Conservation (phyloP, 495 filamentous ascomycete genomes). For the Cryomyces antarcticus region DNA sequence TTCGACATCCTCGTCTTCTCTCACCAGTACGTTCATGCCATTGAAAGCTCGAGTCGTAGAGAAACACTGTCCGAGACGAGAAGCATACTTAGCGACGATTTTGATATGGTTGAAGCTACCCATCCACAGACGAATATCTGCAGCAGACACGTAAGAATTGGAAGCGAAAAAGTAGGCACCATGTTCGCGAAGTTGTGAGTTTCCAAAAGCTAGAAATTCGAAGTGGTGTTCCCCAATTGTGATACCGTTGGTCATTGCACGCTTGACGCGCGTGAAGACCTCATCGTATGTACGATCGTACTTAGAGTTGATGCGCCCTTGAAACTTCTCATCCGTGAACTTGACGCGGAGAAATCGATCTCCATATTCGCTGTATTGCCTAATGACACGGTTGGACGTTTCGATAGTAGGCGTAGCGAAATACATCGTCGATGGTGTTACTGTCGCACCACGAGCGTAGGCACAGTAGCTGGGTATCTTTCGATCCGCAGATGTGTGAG, state of each 20-base stretch:
- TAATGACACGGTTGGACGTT: slow-evolving; percentile 69
- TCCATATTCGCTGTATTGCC: slow-evolving; percentile 41
- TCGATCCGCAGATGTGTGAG: slow-evolving; percentile 25
- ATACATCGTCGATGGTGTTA: slow-evolving; percentile 71
- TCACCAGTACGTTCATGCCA: slow-evolving; percentile 24
- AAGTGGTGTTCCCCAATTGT: slow-evolving; percentile 60
- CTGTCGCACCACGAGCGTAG: slow-evolving; percentile 48
- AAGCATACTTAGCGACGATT: slow-evolving; percentile 65
- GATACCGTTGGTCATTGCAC: slow-evolving; percentile 59
- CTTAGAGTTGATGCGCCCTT: slow-evolving; percentile 36
- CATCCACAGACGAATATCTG: slow-evolving; percentile 77
- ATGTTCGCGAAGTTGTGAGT: slow-evolving; percentile 84
- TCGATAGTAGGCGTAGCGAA: slow-evolving; percentile 62
- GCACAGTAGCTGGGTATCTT: slow-evolving; percentile 51
- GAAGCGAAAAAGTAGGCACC: slow-evolving; percentile 79
- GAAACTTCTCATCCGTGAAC: slow-evolving; percentile 65
- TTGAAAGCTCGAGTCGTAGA: slow-evolving; percentile 66
- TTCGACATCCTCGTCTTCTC: slow-evolving; percentile 40
- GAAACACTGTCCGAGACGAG: slow-evolving; percentile 83
- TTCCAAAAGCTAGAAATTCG: slow-evolving; percentile 85
- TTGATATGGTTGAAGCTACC: slow-evolving; percentile 61
- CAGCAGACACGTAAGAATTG: slow-evolving; percentile 35
- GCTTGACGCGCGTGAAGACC: slow-evolving; percentile 51
- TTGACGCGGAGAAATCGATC: slow-evolving; percentile 82
- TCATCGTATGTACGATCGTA: slow-evolving; percentile 40